Conservation (phyloP, 441 rosid genomes). For the Adansonia rubrostipa region DNA sequence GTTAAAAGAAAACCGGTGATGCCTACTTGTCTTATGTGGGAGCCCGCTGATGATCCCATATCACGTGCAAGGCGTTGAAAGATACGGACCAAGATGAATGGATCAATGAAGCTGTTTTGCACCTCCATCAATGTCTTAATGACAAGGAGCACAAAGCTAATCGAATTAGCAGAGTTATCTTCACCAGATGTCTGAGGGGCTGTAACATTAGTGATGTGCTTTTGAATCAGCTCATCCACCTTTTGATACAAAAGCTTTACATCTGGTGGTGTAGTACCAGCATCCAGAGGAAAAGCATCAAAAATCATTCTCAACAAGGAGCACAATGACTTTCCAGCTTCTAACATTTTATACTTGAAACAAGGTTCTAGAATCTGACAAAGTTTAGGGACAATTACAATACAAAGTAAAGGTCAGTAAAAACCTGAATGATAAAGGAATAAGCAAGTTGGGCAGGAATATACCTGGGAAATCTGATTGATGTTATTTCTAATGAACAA, state of each 20-base stretch:
- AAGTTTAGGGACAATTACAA: slow-evolving; percentile 26
- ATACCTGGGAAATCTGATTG: slow-evolving; percentile 90
- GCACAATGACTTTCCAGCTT: slow-evolving; percentile 94
- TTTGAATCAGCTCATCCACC: slow-evolving; percentile 87
- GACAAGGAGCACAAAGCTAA: slow-evolving; percentile 86
- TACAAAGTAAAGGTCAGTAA: slow-evolving; percentile 7
- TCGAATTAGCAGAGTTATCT: slow-evolving; percentile 71
- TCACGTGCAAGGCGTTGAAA: slow-evolving; percentile 87
- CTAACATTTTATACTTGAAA: slow-evolving; percentile 91
- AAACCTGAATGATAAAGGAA: slow-evolving; percentile 27
- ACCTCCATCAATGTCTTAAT: slow-evolving; percentile 86
- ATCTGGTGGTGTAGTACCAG: slow-evolving; percentile 64
- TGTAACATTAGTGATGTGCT: slow-evolving; percentile 67
- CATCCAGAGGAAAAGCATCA: slow-evolving; percentile 84
- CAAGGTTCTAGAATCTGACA: slow-evolving; percentile 92
- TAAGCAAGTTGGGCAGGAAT: slow-evolving; percentile 31
- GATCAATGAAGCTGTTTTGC: slow-evolving; percentile 75
- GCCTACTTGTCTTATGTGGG: slow-evolving; percentile 88
- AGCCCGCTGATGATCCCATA: slow-evolving; percentile 77
- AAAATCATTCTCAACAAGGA: slow-evolving; percentile 94
- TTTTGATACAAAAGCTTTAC: slow-evolving; percentile 79
- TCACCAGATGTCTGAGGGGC: slow-evolving; percentile 71
- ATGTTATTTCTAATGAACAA: slow-evolving; percentile 90
- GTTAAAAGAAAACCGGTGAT: slow-evolving; percentile 23
- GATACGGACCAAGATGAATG: slow-evolving; percentile 72